Percentiles rank a stretch among this genome's conserved stretches.
phyloP scores from a whole-genome alignment of 768 basidiomycete species.

The Candolleomyces aberdarensis region DNA sequence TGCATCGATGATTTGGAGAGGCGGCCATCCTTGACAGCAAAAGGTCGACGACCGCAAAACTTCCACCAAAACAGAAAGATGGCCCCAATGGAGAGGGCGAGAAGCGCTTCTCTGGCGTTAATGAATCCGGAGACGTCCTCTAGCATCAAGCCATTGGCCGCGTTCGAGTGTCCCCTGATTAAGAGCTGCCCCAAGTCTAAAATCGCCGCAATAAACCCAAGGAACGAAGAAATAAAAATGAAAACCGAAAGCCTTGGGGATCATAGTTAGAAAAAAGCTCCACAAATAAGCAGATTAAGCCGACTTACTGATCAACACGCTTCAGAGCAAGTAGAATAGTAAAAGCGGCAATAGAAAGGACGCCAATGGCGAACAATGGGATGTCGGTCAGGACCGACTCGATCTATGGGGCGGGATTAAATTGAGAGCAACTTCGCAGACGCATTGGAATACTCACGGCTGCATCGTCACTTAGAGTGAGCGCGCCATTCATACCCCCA shows the following conservation, averaged over 20 bases:
- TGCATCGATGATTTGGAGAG: slow-evolving; percentile 26
- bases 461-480: slow-evolving; percentile 37
- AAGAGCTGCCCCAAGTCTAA: slow-evolving; percentile 61
- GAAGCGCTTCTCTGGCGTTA: slow-evolving; percentile 54
- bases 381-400: slow-evolving; percentile 59
- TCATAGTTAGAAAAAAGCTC: slow-evolving; percentile 2
- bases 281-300: background rate
- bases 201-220: slow-evolving; percentile 60
- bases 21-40: slow-evolving; percentile 2
- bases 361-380: slow-evolving; percentile 63
- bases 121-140: slow-evolving; percentile 36
- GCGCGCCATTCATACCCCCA: background rate
- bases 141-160: slow-evolving; percentile 19
- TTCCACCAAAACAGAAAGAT: slow-evolving; percentile 70
- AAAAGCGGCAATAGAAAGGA: slow-evolving; percentile 60
- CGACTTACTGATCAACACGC: slow-evolving; percentile 48
- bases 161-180: slow-evolving; percentile 28
- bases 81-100: slow-evolving; percentile 54
- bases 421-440: no score
- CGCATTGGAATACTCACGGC: slow-evolving; percentile 33
- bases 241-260: slow-evolving; percentile 25
- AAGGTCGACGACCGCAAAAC: slow-evolving; percentile 55
- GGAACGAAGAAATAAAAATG: slow-evolving; percentile 54
- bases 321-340: slow-evolving; percentile 53
- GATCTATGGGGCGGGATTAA: slow-evolving; percentile 33